A percentile compares a stretch with the other conserved stretches of the same genome.
These are phyloP conservation scores for Rhodotorula sp. DNA, from an alignment of 1,284 basidiomycete species.

Conservation along the genomic window DNA sequence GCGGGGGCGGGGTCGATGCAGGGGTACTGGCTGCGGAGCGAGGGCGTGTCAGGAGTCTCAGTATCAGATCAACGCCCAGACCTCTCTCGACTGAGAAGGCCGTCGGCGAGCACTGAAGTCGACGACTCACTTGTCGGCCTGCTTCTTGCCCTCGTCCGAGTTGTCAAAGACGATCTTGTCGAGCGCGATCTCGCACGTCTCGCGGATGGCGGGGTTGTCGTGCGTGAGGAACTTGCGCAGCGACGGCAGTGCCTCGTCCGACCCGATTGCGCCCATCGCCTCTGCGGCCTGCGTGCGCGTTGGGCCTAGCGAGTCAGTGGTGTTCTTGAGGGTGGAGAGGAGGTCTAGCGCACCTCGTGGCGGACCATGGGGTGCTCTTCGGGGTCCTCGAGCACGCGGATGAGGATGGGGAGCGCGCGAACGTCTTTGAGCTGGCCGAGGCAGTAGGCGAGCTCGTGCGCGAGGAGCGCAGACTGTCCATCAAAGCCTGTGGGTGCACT, in stretches of 20 bases:
- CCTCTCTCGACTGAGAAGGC: background rate
- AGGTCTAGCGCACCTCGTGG: slow-evolving; percentile 71
- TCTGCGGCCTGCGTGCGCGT: slow-evolving; percentile 74
- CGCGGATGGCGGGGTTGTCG: slow-evolving; percentile 76
- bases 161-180: slow-evolving; percentile 93
- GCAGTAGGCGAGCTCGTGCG: slow-evolving; percentile 97
- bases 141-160: slow-evolving; percentile 52
- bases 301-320: too few relatives aligned
- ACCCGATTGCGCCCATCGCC: slow-evolving; percentile 92
- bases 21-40: slow-evolving; percentile 61
- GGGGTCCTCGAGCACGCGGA: slow-evolving; percentile 68
- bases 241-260: slow-evolving; percentile 65
- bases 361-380: slow-evolving; percentile 94
- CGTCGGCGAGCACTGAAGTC: background rate
- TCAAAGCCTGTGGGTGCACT: slow-evolving; percentile 64
- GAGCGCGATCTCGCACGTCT: slow-evolving; percentile 97
- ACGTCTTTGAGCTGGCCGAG: slow-evolving; percentile 83
- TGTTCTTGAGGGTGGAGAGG: background rate
- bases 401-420: slow-evolving; percentile 76
- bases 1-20: slow-evolving; percentile 94
- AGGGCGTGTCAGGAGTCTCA: background rate
- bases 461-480: slow-evolving; percentile 86
- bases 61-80: background rate
- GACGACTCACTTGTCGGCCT: slow-evolving; percentile 42
- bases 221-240: slow-evolving; percentile 67